Conservation (phyloP, 192 early-diverging fungal species). For the Entomortierella beljakovae region DNA sequence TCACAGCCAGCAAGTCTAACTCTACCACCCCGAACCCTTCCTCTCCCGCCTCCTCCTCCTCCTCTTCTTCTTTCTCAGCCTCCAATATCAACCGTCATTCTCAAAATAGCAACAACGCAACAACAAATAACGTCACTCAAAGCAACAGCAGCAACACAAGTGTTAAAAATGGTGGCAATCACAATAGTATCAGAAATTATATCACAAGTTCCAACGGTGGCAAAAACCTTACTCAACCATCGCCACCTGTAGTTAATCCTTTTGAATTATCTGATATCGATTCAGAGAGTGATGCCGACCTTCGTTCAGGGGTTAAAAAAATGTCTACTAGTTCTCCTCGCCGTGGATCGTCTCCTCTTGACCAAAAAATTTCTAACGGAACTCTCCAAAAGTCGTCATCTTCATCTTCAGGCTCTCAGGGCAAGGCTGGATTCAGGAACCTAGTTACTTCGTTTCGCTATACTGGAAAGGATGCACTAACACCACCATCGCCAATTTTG, state of each 20-base stretch:
- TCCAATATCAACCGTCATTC: too few relatives aligned
- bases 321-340: conserved; percentile 22
- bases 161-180: not conserved
- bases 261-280: conserved; percentile 7
- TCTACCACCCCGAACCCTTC: not conserved
- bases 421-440: conserved; percentile 24
- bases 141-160: conserved; percentile 10
- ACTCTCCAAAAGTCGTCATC: not conserved
- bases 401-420: not conserved
- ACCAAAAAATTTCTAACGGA: not conserved
- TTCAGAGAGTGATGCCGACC: conserved; percentile 23
- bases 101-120: too few relatives aligned
- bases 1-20: not conserved
- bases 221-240: not conserved
- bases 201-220: not conserved
- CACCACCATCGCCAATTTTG: not conserved
- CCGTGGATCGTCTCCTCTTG: conserved; percentile 5
- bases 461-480: conserved; percentile 23
- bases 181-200: too few relatives aligned
- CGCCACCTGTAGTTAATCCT: not conserved
- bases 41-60: too few relatives aligned
- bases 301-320: conserved; percentile 23
- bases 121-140: too few relatives aligned
- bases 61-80: too few relatives aligned
- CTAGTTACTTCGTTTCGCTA: conserved; percentile 28